Conservation (phyloP, 192 early-diverging fungal genomes). For the Tieghemiomyces parasiticus region DNA sequence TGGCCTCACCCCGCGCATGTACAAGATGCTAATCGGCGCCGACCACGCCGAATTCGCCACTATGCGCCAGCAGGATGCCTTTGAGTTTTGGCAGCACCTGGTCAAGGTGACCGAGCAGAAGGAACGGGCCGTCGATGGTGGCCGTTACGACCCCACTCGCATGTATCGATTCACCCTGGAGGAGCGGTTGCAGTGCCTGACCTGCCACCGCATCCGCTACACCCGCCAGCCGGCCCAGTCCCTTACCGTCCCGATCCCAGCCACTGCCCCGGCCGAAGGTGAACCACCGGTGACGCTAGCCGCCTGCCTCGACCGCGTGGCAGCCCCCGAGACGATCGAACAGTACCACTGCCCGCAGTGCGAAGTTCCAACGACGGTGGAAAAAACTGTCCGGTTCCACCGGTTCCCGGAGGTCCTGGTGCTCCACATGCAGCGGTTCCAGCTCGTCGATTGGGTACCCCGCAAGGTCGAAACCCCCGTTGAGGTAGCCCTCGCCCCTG, state of each 20-base stretch:
- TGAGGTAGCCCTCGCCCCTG: neutral
- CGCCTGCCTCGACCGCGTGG: constrained; percentile 49
- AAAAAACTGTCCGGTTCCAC: constrained; percentile 47
- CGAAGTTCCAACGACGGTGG: constrained; percentile 34
- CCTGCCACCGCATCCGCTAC: constrained; percentile 76
- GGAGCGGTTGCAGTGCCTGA: constrained; percentile 73
- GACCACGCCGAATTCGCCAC: constrained; percentile 90
- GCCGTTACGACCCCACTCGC: constrained; percentile 50
- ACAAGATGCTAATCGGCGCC: constrained; percentile 75
- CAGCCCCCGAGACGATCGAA: constrained; percentile 34
- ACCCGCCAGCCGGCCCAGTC: constrained; percentile 32
- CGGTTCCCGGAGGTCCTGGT: constrained; percentile 64
- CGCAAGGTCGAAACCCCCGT: constrained; percentile 31
- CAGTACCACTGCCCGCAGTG: constrained; percentile 47
- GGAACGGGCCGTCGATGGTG: constrained; percentile 41
- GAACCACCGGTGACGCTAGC: constrained; percentile 42
- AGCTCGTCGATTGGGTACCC: constrained; percentile 71
- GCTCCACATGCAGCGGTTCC: constrained; percentile 55
- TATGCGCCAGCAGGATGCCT: constrained; percentile 98
- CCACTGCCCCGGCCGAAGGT: too few relatives aligned
- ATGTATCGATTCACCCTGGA: constrained; percentile 68
- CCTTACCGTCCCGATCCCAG: constrained; percentile 57
- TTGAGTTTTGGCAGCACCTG: constrained; percentile 81
- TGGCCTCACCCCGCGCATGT: constrained; percentile 81
- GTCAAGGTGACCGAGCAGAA: constrained; percentile 56